A percentile compares a stretch with the other conserved stretches of the same genome.
These are phyloP conservation scores for Scalesia atractyloides DNA, from an alignment of 129 eudicot genomes.

Conservation along the genomic window DNA sequence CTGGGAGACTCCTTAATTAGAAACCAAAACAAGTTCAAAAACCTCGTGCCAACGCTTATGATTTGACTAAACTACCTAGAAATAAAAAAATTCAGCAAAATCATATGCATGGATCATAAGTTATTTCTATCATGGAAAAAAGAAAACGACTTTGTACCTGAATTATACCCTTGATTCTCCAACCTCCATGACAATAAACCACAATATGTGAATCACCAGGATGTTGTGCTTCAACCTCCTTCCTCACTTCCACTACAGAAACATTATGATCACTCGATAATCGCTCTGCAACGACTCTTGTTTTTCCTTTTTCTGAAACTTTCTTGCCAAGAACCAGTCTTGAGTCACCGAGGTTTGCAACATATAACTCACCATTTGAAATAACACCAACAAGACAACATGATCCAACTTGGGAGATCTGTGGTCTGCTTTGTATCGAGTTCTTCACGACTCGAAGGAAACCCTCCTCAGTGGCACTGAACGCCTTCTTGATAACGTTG, in stretches of 20 bases:
- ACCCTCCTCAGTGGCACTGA: constrained; percentile 82
- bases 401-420: constrained; percentile 86
- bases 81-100: no score
- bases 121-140: neutral
- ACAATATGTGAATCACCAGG: constrained; percentile 80
- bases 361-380: constrained; percentile 61
- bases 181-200: constrained; percentile 76
- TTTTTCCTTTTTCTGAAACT: constrained; percentile 41
- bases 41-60: no score
- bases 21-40: no score
- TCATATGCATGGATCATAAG: no score
- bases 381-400: constrained; percentile 91
- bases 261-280: constrained; percentile 92
- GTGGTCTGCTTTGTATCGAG: constrained; percentile 50
- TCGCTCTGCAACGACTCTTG: constrained; percentile 70
- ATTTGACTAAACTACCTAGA: no score
- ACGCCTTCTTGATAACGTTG: constrained; percentile 80
- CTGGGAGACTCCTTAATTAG: no score
- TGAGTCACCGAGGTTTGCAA: constrained; percentile 92
- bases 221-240: constrained; percentile 91
- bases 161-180: constrained; percentile 96
- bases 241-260: constrained; percentile 71
- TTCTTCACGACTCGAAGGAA: constrained; percentile 66
- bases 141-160: constrained; percentile 52
- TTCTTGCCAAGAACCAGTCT: constrained; percentile 83